Evolutionary conservation across 805 yeast genomes (phyloP).

Genomic region (Hanseniaspora taiwanica): DNA sequence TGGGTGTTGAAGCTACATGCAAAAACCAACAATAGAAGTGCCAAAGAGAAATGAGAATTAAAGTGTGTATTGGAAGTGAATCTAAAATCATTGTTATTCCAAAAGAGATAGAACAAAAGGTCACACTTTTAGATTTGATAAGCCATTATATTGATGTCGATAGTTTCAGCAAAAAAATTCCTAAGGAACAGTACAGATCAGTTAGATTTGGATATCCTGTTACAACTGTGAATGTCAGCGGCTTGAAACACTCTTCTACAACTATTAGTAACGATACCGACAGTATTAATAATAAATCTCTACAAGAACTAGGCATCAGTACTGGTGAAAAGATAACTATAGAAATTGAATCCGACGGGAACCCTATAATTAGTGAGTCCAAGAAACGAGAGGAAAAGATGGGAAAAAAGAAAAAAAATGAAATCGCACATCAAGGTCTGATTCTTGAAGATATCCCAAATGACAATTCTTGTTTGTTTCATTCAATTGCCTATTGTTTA

Average conservation of each 20-base stretch:
- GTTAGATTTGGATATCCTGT: constrained; percentile 56
- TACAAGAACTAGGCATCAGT: constrained; percentile 34
- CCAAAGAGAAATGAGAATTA: not conserved
- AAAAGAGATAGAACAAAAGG: constrained; percentile 27
- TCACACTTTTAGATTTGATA: constrained; percentile 15
- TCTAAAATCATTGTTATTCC: not conserved
- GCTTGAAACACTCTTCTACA: no score
- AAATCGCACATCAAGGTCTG: constrained; percentile 1
- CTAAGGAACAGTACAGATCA: constrained; percentile 4
- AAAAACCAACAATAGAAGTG: no score
- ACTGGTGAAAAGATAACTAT: constrained; percentile 48
- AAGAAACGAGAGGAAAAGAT: not conserved
- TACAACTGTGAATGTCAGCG: constrained; percentile 25
- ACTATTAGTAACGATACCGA: no score
- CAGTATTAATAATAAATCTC: constrained; percentile 6
- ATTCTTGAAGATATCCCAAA: constrained; percentile 52
- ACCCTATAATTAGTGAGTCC: constrained; percentile 3
- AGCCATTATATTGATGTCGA: constrained; percentile 26
- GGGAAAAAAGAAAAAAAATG: not conserved
- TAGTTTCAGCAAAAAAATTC: constrained; percentile 9
- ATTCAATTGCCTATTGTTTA: constrained; percentile 44
- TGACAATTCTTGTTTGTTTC: constrained; percentile 68
- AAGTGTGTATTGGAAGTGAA: not conserved
- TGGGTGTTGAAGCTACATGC: no score
- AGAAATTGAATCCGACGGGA: constrained; percentile 10